phyloP scores from a whole-genome alignment of 148 eudicot genomes.

The Chenopodium suecicum region DNA sequence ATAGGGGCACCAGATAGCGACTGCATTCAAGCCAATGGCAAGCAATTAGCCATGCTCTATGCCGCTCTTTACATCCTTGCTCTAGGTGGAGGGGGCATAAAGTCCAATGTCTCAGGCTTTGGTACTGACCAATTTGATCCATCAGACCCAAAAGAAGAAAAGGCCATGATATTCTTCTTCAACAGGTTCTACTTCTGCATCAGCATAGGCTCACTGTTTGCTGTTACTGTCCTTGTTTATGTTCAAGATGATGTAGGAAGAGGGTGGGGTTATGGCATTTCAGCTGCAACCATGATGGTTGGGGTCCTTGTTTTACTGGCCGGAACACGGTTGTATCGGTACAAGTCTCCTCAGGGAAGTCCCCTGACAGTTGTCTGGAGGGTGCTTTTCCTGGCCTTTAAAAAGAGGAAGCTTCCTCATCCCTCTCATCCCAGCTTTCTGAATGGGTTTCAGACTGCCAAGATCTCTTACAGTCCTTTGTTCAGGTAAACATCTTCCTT shows the following conservation, averaged over 20 bases:
- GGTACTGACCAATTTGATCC: constrained; percentile 92
- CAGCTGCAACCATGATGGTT: constrained; percentile 76
- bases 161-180: constrained; percentile 87
- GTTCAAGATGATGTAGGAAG: constrained; percentile 87
- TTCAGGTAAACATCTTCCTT: constrained; percentile 48
- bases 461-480: constrained; percentile 50
- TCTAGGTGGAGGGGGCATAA: constrained; percentile 92
- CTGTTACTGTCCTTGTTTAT: constrained; percentile 85
- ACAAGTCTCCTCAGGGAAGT: constrained; percentile 77
- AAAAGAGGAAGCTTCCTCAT: constrained; percentile 54
- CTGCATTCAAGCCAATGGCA: constrained; percentile 63
- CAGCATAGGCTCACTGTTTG: constrained; percentile 80
- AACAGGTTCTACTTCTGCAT: constrained; percentile 88
- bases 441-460: constrained; percentile 60
- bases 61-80: constrained; percentile 84
- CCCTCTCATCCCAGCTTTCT: constrained; percentile 58
- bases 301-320: constrained; percentile 62
- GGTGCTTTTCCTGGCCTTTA: constrained; percentile 71
- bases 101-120: constrained; percentile 93
- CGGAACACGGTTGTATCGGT: constrained; percentile 69
- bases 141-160: constrained; percentile 74
- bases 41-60: constrained; percentile 73
- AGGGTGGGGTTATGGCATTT: constrained; percentile 92
- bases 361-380: constrained; percentile 91
- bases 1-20: constrained; percentile 34